Percentiles rank a stretch among this genome's conserved stretches.
These are phyloP conservation scores for Debaryomyces udenii DNA, from an alignment of 1,139 yeast genomes.

Conservation along the genomic window DNA sequence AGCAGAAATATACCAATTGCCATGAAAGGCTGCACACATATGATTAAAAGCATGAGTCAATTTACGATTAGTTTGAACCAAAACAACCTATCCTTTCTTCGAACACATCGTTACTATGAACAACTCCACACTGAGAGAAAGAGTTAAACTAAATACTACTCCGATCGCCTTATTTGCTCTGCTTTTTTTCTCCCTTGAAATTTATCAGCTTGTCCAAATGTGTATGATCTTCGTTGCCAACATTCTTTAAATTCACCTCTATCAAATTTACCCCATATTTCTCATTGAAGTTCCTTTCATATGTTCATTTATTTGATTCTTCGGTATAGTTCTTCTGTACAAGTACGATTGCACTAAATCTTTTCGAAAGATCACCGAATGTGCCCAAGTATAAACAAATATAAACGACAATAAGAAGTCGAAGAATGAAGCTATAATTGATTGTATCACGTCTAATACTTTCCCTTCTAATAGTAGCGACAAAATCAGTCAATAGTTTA, in stretches of 20 bases:
- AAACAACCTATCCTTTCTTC: constrained; percentile 25
- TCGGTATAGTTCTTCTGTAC: constrained; percentile 21
- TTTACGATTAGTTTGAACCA: constrained; percentile 38
- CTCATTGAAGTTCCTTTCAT: constrained; percentile 19
- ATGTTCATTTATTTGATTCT: constrained; percentile 26
- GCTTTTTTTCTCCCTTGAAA: neutral
- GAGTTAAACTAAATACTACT: constrained; percentile 30
- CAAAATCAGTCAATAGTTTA: too few species aligned
- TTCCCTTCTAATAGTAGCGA: too few species aligned
- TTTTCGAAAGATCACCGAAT: constrained; percentile 28
- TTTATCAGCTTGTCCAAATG: constrained; percentile 9
- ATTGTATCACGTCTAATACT: too few species aligned
- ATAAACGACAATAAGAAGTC: constrained; percentile 18
- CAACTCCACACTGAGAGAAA: constrained; percentile 37
- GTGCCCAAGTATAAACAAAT: constrained; percentile 25
- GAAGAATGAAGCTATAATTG: constrained; percentile 1
- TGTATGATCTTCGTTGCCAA: constrained; percentile 17
- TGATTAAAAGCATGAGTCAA: constrained; percentile 33
- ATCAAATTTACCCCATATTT: constrained; percentile 21
- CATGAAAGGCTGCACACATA: constrained; percentile 38
- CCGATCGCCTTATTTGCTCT: constrained; percentile 23
- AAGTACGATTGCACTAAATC: constrained; percentile 29
- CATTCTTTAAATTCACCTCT: constrained; percentile 23
- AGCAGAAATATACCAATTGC: constrained; percentile 32
- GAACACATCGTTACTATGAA: constrained; percentile 40